phyloP scores from a whole-genome alignment of 192 early-diverging fungal species.

The Umbelopsis sp. region DNA sequence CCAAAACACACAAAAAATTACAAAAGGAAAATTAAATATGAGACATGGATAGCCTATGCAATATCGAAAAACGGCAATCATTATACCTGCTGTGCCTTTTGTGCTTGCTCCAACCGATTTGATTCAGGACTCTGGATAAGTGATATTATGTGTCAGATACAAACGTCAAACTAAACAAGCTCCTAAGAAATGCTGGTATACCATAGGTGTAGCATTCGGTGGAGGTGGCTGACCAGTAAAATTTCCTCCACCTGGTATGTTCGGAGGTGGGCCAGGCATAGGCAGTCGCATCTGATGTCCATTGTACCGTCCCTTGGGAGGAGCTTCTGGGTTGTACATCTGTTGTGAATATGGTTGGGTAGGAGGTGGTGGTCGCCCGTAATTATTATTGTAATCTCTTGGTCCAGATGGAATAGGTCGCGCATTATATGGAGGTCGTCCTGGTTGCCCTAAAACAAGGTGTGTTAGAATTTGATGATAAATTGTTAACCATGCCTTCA shows the following conservation, averaged over 20 bases:
- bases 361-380: neutral
- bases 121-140: neutral
- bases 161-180: neutral
- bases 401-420: neutral
- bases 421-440: neutral
- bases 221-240: neutral
- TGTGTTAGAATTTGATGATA: neutral
- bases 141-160: neutral
- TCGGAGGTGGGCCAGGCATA: neutral
- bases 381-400: neutral
- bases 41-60: too few species aligned
- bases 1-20: too few species aligned
- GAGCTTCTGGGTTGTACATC: neutral
- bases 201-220: neutral
- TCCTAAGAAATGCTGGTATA: neutral
- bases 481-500: neutral
- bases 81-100: constrained; percentile 32
- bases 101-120: constrained; percentile 31
- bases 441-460: neutral
- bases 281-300: neutral
- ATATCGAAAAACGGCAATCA: neutral
- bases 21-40: neutral
- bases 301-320: neutral
- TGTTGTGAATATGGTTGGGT: neutral
- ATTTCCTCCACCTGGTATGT: neutral